Evolutionary conservation across 306 rosid genomes (phyloP), one percentile per base, ranked within the genome.

Genomic region (Astragalus membranaceus): DNA sequence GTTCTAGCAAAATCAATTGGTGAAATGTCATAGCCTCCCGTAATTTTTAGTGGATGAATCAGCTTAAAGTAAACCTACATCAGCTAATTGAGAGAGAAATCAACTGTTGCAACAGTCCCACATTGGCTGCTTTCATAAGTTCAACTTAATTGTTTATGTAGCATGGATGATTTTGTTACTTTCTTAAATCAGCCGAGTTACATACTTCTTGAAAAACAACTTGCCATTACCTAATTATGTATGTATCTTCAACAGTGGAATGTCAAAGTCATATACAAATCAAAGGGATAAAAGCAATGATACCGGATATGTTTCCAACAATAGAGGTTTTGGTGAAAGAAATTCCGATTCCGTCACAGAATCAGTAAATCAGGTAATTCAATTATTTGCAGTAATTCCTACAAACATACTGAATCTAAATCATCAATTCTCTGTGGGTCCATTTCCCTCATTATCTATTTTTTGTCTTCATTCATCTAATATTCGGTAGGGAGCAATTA

Each of bases 191-290:
- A 47, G 20, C 44, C 20, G 17, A 49, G 5, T 14, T 14, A 9
- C 15, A 33, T 16, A 37, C 30, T 36, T 37, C 59, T 53, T 32
- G 35, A 14, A 50, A n/a, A 75, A 52, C 59, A 79, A 47, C 48
- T 35, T 57, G 67, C 62, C 39, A 20, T 65, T 42, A 51, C 61
- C 52, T 62, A 39, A 50, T 71, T 42, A 13, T 61, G 60, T 29
- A 37, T 75, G 11, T 80, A 50, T 83, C 51, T 44, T 79, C 77
- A 69, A 70, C 85, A 91, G 98, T 68, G 96, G 97, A 60, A 77
- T 88, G 86, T 91, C 99, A 6, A 89, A 80, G 72, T 89, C 97
- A 55, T 95, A 87, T 72, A 87, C 99, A 51, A 83, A 64, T 56
- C 96, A 89, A 48, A 72, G 96, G 83, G 99, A 95, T 81, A 95